A percentile compares a stretch with the other conserved stretches of the same genome.
Evolutionary conservation across 2,329 filamentous ascomycete species (phyloP).

Genomic region (Cytospora chrysosperma): DNA sequence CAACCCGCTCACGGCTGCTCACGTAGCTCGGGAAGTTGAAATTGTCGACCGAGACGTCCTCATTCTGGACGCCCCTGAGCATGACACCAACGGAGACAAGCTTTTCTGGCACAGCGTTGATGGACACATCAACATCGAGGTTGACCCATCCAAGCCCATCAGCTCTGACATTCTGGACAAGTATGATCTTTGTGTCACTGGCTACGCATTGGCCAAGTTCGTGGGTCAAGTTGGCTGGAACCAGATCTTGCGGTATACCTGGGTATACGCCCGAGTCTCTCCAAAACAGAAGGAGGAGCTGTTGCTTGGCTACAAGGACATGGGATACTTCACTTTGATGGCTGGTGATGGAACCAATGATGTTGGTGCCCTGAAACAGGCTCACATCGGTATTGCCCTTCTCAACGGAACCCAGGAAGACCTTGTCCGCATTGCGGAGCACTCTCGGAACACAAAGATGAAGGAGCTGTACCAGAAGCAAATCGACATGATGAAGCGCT

Average conservation of each 20-base stretch:
- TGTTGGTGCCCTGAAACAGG: conserved; percentile 95
- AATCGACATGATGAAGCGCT: conserved; percentile 83
- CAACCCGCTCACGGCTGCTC: conserved; percentile 93
- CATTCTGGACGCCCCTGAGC: conserved; percentile 91
- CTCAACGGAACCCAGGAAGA: conserved; percentile 94
- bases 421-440: conserved; percentile 85
- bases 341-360: conserved; percentile 98
- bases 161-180: conserved; percentile 76
- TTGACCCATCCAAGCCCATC: conserved; percentile 78
- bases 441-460: conserved; percentile 93
- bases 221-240: conserved; percentile 74
- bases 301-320: conserved; percentile 90
- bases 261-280: conserved; percentile 97
- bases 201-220: conserved; percentile 89
- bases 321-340: conserved; percentile 98
- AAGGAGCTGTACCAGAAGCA: conserved; percentile 99
- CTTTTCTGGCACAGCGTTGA: conserved; percentile 95
- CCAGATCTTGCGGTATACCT: conserved; percentile 80
- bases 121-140: conserved; percentile 80
- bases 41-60: conserved; percentile 95
- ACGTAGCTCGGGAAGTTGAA: conserved; percentile 92
- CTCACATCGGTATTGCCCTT: conserved; percentile 92
- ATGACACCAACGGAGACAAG: conserved; percentile 75
- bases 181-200: conserved; percentile 94
- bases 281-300: conserved; percentile 99